These are phyloP conservation scores for Pseudozyma hubeiensis DNA, from an alignment of 1,284 basidiomycete genomes.

Conservation along the genomic window DNA sequence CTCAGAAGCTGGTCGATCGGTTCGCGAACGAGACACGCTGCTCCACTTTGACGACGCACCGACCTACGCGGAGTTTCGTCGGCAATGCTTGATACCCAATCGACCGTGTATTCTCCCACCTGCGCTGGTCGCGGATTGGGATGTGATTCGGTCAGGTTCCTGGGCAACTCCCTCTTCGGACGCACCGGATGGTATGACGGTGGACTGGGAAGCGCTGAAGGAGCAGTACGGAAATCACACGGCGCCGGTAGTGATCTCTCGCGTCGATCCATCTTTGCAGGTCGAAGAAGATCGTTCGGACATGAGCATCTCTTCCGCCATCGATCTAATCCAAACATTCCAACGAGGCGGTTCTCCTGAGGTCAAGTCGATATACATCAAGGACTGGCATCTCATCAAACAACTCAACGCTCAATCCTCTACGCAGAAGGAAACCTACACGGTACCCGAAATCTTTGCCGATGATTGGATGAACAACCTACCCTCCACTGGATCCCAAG, in stretches of 20 bases:
- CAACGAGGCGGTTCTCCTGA: neutral
- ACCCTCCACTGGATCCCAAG: neutral
- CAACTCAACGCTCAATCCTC: constrained; percentile 47
- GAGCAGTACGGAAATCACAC: constrained; percentile 35
- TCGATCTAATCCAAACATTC: constrained; percentile 32
- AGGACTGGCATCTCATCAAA: constrained; percentile 74
- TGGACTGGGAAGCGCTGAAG: constrained; percentile 38
- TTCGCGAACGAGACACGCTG: constrained; percentile 3
- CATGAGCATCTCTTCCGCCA: constrained; percentile 18
- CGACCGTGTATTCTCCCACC: constrained; percentile 51
- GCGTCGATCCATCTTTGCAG: neutral
- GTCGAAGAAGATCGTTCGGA: constrained; percentile 23
- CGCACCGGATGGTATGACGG: neutral
- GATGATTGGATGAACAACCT: constrained; percentile 72
- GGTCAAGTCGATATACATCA: constrained; percentile 71
- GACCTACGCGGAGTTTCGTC: constrained; percentile 45
- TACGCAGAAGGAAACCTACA: constrained; percentile 68
- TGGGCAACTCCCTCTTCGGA: neutral
- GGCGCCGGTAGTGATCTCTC: constrained; percentile 39
- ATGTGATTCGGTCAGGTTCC: constrained; percentile 1
- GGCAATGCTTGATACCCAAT: constrained; percentile 42
- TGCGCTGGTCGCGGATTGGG: constrained; percentile 31
- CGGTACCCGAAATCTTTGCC: constrained; percentile 70
- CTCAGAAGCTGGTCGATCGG: neutral
- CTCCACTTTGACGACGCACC: constrained; percentile 25